Evolutionary conservation across 2,329 filamentous ascomycete species (phyloP), one percentile per base, ranked within the genome.

Genomic region (Pseudogymnoascus sp.): DNA sequence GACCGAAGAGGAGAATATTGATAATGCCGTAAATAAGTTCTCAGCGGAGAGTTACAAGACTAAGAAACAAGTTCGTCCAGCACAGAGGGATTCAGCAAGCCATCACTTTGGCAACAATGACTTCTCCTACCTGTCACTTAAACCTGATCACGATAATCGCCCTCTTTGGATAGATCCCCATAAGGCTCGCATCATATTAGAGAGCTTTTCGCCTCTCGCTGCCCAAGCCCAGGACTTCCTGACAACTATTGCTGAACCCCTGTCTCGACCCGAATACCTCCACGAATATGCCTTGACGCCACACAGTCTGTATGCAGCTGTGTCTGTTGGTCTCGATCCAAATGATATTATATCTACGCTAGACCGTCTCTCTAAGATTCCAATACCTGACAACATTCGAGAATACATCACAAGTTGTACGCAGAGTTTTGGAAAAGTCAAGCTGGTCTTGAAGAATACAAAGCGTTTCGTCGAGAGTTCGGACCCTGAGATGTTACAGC

Each of bases 281-380:
- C 95, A 97, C 78, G 93, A 99, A 76, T 97, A 97, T 76, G 85
- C 88, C 63, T 83, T 99, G 70, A 97, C 92, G 1, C 87, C 90
- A 23, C 93, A 97, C 76, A 96, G 91, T 76, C 81, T 99, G 62
- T 97, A 97, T 76, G 93, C 95, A 31, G 95, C 95, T 42, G 91
- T 97, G 3, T 96, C 92, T 5, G 92, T 97, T 64, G 95, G 95
- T n/a, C 79, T 97, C 65, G 88, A 90, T 61, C 91, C 91, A 18
- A 82, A 89, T 61, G 93, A 97, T 74, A 97, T 97, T 67, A 91
- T 97, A 70, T 88, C 88, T 68, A 91, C 92, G 38, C 81, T 97
- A 60, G 91, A 97, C 69, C 85, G 88, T 38, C 88, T 97, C 68
- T 91, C 92, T 16, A 97, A 97, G 78, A 96, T 90, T 2, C 87